Conservation (phyloP, 139 green algal species). For the Coelastrella sp. region DNA sequence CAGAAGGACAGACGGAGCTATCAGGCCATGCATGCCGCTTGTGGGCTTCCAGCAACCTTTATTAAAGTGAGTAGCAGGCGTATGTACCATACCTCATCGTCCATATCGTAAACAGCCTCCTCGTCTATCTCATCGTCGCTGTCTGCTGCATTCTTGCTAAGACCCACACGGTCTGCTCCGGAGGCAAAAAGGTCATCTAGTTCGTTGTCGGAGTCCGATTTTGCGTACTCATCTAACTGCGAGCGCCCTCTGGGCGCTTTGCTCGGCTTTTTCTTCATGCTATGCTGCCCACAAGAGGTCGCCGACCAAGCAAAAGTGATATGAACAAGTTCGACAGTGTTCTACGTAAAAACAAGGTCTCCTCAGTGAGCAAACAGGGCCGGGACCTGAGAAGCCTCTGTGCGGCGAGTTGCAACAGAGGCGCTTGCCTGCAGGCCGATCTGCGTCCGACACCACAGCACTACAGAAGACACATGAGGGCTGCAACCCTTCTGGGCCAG, state of each 20-base stretch:
- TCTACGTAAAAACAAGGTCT: too few species aligned
- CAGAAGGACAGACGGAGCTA: not conserved
- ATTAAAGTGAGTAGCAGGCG: not conserved
- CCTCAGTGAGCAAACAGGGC: too few species aligned
- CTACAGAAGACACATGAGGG: too few species aligned
- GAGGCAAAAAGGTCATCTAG: conserved; percentile 31
- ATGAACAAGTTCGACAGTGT: too few species aligned
- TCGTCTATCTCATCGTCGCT: conserved; percentile 25
- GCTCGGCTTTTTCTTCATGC: conserved; percentile 13
- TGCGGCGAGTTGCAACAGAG: not conserved
- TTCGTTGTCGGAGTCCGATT: conserved; percentile 34
- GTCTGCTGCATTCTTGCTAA: not conserved
- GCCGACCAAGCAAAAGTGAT: too few species aligned
- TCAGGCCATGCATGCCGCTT: not conserved
- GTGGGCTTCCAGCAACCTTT: too few species aligned
- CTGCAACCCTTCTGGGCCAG: not conserved
- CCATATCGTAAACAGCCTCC: conserved; percentile 37
- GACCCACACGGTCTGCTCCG: not conserved
- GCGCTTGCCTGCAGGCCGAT: not conserved
- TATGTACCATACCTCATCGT: not conserved
- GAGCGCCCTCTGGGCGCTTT: conserved; percentile 20
- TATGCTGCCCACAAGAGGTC: too few species aligned
- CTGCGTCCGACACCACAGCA: not conserved
- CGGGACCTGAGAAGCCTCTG: not conserved
- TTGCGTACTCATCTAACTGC: conserved; percentile 19